These are phyloP conservation scores for Microbotryum violaceum DNA, from an alignment of 1,284 basidiomycete species.

Conservation along the genomic window DNA sequence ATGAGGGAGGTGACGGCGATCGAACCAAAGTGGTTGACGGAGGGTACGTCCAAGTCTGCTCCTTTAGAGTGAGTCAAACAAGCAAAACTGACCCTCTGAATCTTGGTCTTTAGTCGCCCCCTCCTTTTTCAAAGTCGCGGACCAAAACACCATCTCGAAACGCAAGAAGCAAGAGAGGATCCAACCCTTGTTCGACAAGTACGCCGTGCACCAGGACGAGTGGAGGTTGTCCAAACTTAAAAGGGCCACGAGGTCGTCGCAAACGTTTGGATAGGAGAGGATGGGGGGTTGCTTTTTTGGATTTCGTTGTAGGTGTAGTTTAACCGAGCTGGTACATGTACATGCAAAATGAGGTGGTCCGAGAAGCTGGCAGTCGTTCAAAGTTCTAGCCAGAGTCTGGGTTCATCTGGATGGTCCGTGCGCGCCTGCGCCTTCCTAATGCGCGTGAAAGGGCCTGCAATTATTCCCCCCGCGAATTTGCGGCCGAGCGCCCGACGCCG, in stretches of 20 bases:
- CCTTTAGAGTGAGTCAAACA: no score
- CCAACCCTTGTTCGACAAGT: slow-evolving; percentile 10
- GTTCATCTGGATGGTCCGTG: no score
- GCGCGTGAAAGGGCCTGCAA: no score
- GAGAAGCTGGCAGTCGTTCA: no score
- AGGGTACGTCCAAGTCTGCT: slow-evolving; percentile 39
- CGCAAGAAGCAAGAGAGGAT: slow-evolving; percentile 97
- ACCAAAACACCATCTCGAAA: slow-evolving; percentile 92
- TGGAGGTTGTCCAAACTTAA: slow-evolving; percentile 84
- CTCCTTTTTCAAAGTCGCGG: slow-evolving; percentile 94
- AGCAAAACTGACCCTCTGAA: neutral
- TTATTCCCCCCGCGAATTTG: no score
- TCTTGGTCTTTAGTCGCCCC: slow-evolving; percentile 59
- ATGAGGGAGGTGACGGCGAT: slow-evolving; percentile 94
- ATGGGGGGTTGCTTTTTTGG: neutral
- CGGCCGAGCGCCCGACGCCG: no score
- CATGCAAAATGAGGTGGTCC: no score
- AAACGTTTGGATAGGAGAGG: slow-evolving; percentile 38
- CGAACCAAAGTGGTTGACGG: slow-evolving; percentile 97
- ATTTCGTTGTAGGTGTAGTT: no score
- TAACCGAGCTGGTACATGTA: no score
- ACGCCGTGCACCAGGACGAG: slow-evolving; percentile 67
- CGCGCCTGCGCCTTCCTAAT: no score
- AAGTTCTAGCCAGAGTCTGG: no score
- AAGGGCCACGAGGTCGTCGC: slow-evolving; percentile 64